Base-by-base conservation (phyloP, 495 filamentous ascomycete genomes). In the Annulohypoxylon nitens region DNA sequence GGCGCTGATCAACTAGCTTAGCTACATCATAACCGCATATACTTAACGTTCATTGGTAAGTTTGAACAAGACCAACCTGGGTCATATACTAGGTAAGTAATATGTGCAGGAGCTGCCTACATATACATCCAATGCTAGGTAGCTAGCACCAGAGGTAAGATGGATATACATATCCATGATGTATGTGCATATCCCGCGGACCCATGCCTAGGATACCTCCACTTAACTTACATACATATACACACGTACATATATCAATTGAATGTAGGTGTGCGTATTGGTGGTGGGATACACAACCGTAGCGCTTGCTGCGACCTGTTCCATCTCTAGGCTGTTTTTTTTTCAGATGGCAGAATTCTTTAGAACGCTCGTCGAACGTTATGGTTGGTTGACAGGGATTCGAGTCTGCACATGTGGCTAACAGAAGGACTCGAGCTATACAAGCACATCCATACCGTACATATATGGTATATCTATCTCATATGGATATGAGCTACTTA, bases 301-400 rank as follows among this genome's bases (percentile, higher is more conserved):
- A 71, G 69, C 62, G 69, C 30, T 36, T 10, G 69, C 69, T 71
- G 69, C 55, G 55, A 41, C 67, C 59, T 70, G 45, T 64, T 41
- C 68, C 53, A 45, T 57, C 25, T 64, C 7, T 43, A 43, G 39
- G 11, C 7, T 20, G 10, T 25, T 30, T 30, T 6, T 30, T 63
- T 26, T 55, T 51, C 25, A 33, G 60, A 65, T 23, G 12, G 12
- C 48, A 51, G 43, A n/a, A 20, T 47, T 16, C 18, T 18, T 4
- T 47, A 47, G 5, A 47, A 9, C 37, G 8, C 1, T n/a, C 12
- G 43, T 47, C 43, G 16, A 30, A 30, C 30, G 6, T 23, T 23
- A 6, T 51, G 23, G 23, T 51, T 51, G 48, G 48, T 54, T 12
- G 25, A 12, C 50, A 54, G n/a, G 50, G 50, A 11, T 26, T 3